Percentiles rank a stretch among this genome's conserved stretches.
phyloP scores from a whole-genome alignment of 306 rosid genomes.

The Rubus parviflorus region DNA sequence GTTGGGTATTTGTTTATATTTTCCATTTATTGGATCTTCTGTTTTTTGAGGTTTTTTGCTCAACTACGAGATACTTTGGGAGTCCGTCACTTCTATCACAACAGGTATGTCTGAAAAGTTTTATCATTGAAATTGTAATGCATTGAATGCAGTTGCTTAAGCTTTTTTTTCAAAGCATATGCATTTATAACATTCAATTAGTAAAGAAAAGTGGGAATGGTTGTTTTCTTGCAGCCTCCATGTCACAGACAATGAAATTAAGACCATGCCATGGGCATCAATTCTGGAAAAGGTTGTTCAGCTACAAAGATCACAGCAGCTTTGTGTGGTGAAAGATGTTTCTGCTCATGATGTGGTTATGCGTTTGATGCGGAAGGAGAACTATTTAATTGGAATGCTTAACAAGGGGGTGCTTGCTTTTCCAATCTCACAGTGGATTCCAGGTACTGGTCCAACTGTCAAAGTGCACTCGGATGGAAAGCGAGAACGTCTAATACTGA shows the following conservation, averaged over 20 bases:
- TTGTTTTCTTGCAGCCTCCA: constrained; percentile 63
- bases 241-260: constrained; percentile 80
- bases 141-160: constrained; percentile 14
- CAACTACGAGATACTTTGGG: constrained; percentile 70
- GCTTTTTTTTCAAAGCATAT: not conserved
- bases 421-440: constrained; percentile 86
- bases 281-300: constrained; percentile 77
- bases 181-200: not conserved
- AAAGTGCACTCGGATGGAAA: constrained; percentile 50
- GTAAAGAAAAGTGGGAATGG: constrained; percentile 15
- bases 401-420: constrained; percentile 93
- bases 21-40: constrained; percentile 80
- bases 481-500: constrained; percentile 55
- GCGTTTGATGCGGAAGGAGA: constrained; percentile 98
- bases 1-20: constrained; percentile 89
- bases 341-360: constrained; percentile 89
- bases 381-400: constrained; percentile 90
- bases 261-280: constrained; percentile 95
- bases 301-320: constrained; percentile 65
- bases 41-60: constrained; percentile 87
- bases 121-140: constrained; percentile 1
- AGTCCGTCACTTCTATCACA: constrained; percentile 77
- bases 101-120: constrained; percentile 45
- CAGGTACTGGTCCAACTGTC: constrained; percentile 82
- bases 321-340: constrained; percentile 85